These are phyloP conservation scores for Colletotrichum limetticola DNA, from an alignment of 2,329 filamentous ascomycete species.

Conservation along the genomic window DNA sequence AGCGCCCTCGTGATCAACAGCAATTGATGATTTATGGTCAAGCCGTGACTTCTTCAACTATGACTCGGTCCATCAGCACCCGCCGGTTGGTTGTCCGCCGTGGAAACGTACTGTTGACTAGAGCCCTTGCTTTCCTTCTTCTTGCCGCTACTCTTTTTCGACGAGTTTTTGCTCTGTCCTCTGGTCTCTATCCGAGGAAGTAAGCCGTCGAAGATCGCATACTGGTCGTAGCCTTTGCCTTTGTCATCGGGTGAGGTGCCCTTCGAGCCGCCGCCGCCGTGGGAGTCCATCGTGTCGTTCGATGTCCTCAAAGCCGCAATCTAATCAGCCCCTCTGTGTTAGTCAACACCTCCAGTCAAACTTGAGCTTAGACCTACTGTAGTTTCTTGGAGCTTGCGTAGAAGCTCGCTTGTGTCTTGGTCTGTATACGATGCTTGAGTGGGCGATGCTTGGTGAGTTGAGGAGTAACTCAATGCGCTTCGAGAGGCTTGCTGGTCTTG, in stretches of 20 bases:
- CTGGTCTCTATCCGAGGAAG: conserved; percentile 40
- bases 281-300: conserved; percentile 27
- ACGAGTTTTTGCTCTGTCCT: conserved; percentile 37
- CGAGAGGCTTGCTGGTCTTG: conserved; percentile 15
- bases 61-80: background rate
- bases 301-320: conserved; percentile 20
- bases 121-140: conserved; percentile 27
- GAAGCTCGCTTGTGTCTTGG: conserved; percentile 17
- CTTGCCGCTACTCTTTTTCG: conserved; percentile 30
- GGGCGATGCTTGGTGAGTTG: conserved; percentile 5
- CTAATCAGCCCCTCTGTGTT: background rate
- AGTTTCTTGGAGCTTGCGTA: conserved; percentile 31
- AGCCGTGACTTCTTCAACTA: background rate
- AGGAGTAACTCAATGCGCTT: conserved; percentile 8
- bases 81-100: background rate
- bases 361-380: background rate
- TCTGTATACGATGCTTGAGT: conserved; percentile 6
- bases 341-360: background rate
- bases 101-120: conserved; percentile 5
- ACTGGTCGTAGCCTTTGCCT: conserved; percentile 23
- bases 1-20: background rate
- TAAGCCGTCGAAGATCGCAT: conserved; percentile 37
- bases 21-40: too few species aligned
- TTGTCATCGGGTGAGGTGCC: conserved; percentile 29
- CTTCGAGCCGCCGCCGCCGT: conserved; percentile 34